These are phyloP conservation scores for Reticulascus tulasneorum DNA, from an alignment of 2,329 filamentous ascomycete genomes.

Conservation along the genomic window DNA sequence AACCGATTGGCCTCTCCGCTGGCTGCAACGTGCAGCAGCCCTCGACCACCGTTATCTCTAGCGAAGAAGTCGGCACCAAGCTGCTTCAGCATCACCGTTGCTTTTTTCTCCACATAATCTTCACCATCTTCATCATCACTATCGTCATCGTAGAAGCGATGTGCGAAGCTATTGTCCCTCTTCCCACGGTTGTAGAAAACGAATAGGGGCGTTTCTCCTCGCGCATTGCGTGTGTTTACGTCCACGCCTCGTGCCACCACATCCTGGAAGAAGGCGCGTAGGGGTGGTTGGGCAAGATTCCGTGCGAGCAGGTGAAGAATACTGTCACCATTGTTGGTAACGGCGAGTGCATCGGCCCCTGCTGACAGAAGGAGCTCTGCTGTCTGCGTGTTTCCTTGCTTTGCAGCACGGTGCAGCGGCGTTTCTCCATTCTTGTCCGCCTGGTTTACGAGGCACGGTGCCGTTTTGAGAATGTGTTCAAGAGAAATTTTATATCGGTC, in stretches of 20 bases:
- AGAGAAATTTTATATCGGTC: constrained; percentile 2
- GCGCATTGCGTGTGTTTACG: constrained; percentile 19
- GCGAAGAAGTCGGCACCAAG: constrained; percentile 22
- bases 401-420: constrained; percentile 16
- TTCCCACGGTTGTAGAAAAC: constrained; percentile 2
- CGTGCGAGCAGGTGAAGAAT: constrained; percentile 17
- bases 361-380: constrained; percentile 13
- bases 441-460: constrained; percentile 13
- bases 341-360: constrained; percentile 16
- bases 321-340: constrained; percentile 14
- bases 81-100: constrained; percentile 10
- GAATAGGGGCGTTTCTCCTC: constrained; percentile 22
- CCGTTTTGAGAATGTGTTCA: background rate
- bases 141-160: background rate
- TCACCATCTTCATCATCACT: no score
- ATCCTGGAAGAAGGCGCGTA: constrained; percentile 14
- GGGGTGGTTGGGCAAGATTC: constrained; percentile 1
- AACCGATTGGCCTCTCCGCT: constrained; percentile 15
- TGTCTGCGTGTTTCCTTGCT: background rate
- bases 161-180: background rate
- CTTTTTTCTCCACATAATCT: background rate
- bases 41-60: constrained; percentile 19
- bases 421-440: constrained; percentile 19
- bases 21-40: constrained; percentile 25
- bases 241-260: constrained; percentile 13